Base-by-base conservation (phyloP, 148 eudicot genomes). In the Simmondsia chinensis region DNA sequence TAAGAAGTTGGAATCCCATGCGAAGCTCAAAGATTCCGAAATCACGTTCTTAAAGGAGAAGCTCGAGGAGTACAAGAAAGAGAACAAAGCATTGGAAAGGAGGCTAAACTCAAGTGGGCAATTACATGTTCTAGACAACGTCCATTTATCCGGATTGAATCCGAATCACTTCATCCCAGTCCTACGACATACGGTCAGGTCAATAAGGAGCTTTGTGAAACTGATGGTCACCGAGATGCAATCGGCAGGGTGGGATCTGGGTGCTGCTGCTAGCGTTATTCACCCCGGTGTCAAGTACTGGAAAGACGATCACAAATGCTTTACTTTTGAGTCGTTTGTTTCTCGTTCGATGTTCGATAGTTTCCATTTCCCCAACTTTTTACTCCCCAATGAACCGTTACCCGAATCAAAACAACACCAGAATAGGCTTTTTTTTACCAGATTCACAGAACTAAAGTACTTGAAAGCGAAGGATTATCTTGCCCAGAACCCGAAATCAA, bases 1-100 rank as follows among this genome's bases (percentile, higher is more conserved):
- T 22, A 82, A 68, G 59, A 93, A 75, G 37, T 45, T 93, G 48
- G 89, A 79, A 56, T 82, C 65, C 40, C 76, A 93, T 42, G 20
- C 60, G 12, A 75, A 80, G 72, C 57, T 86, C 11, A 86, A 93
- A 51, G 67, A 69, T 22, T 82, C 99, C 0, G 99, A 82, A 54
- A 70, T 93, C 24, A 80, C 72, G 3, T 74, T 75, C 39, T 64
- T 82, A 5, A 64, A 39, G 48, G 89, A 82, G 68, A 86, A 93
- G 37, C 58, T 82, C 7, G 82, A 67, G 39, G 94, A 77, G 33
- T 66, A 45, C 56, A 68, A 70, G 16, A 30, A 39, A 20, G 80
- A 76, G 14, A 73, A 70, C 30, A 62, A 47, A 47, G 26, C 38
- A 33, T 47, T 81, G 5, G 89, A 81, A 39, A 76, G 50, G 50